phyloP scores from a whole-genome alignment of 1,284 basidiomycete genomes.

The Microbotryomycetes sp. region DNA sequence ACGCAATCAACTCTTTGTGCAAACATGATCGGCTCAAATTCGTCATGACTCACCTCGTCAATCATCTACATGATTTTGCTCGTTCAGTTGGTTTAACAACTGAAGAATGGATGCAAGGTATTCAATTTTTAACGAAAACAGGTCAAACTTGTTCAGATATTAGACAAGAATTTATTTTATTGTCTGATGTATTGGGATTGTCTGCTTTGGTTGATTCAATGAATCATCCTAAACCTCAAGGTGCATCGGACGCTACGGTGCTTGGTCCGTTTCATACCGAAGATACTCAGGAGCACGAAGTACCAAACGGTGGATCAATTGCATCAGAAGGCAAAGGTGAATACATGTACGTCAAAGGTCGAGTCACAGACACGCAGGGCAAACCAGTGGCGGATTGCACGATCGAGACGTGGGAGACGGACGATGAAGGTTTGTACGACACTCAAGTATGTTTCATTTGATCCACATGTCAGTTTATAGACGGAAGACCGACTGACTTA shows the following conservation, averaged over 20 bases:
- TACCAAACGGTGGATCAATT: slow-evolving; percentile 57
- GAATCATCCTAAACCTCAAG: slow-evolving; percentile 58
- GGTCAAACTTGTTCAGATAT: slow-evolving; percentile 57
- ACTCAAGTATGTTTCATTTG: slow-evolving; percentile 29
- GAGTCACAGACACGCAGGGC: slow-evolving; percentile 57
- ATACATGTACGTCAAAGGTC: slow-evolving; percentile 71
- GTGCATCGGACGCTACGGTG: slow-evolving; percentile 57
- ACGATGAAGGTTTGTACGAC: slow-evolving; percentile 57
- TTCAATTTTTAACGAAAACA: slow-evolving; percentile 65
- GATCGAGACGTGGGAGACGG: slow-evolving; percentile 85
- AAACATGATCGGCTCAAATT: slow-evolving; percentile 48
- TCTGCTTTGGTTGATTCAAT: slow-evolving; percentile 69
- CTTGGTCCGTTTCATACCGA: slow-evolving; percentile 79
- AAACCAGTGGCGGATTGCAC: slow-evolving; percentile 58
- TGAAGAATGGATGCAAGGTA: slow-evolving; percentile 75
- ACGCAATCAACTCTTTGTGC: slow-evolving; percentile 49
- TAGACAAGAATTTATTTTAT: slow-evolving; percentile 75
- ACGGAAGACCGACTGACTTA: not conserved
- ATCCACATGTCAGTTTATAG: not conserved
- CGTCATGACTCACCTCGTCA: slow-evolving; percentile 50
- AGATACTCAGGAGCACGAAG: slow-evolving; percentile 68
- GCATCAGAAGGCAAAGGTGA: slow-evolving; percentile 75
- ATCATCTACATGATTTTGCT: slow-evolving; percentile 64
- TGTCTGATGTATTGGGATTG: slow-evolving; percentile 70
- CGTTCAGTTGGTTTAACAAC: slow-evolving; percentile 66